Evolutionary conservation across 2,329 filamentous ascomycete genomes (phyloP).

Genomic region (Cordyceps tenuipes): DNA sequence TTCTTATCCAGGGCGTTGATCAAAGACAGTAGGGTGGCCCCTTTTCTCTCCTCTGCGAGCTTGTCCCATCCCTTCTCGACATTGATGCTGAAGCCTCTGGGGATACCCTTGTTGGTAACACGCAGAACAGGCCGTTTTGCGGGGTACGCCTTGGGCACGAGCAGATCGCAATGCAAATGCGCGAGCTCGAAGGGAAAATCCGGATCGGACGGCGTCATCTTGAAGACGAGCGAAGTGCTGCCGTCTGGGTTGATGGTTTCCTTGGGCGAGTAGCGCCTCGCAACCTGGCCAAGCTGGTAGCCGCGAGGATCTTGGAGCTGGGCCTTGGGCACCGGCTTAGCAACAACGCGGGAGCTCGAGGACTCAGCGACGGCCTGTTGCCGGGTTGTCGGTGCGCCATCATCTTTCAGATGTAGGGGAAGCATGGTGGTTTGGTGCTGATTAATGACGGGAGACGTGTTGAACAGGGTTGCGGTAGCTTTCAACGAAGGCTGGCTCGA

Average conservation of each 20-base stretch:
- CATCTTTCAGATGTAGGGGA: conserved; percentile 24
- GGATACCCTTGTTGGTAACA: conserved; percentile 61
- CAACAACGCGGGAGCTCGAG: conserved; percentile 42
- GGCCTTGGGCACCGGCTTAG: conserved; percentile 56
- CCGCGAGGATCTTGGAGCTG: conserved; percentile 60
- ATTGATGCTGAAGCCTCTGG: conserved; percentile 65
- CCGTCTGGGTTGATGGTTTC: conserved; percentile 36
- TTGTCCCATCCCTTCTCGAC: conserved; percentile 66
- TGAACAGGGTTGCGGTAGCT: conserved; percentile 6
- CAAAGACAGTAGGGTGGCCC: conserved; percentile 53
- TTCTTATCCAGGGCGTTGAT: conserved; percentile 65
- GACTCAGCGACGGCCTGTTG: conserved; percentile 40
- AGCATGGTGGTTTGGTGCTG: conserved; percentile 26
- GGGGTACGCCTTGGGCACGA: conserved; percentile 58
- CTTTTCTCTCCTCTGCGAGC: conserved; percentile 47
- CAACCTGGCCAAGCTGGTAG: conserved; percentile 68
- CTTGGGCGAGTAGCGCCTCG: conserved; percentile 52
- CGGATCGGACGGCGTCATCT: conserved; percentile 65
- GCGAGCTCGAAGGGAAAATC: conserved; percentile 76
- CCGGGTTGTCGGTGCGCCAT: conserved; percentile 24
- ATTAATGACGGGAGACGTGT: conserved; percentile 2
- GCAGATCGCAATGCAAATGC: conserved; percentile 57
- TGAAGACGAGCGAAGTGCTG: conserved; percentile 53
- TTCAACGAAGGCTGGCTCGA: neutral
- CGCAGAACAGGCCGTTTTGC: conserved; percentile 47